Evolutionary conservation across 176 grass and related monocot species (phyloP).

Genomic region (Hordeum marinum): DNA sequence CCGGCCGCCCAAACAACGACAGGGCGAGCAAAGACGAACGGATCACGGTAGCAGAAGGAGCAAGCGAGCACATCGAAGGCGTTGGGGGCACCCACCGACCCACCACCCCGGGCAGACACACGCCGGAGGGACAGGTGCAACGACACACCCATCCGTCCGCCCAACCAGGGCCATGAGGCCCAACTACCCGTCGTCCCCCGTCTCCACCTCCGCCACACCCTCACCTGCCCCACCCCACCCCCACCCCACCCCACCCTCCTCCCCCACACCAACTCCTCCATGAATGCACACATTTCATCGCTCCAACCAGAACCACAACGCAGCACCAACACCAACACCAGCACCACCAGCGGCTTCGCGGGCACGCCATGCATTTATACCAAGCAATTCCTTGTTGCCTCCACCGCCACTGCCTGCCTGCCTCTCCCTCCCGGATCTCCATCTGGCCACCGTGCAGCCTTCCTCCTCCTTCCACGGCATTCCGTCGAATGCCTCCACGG

Average conservation of each 20-base stretch:
- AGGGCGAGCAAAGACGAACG: too few species aligned
- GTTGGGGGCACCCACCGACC: neutral
- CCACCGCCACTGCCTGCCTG: neutral
- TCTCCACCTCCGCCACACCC: too few species aligned
- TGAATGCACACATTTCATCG: neutral
- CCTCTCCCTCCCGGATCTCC: conserved; percentile 23
- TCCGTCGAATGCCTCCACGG: neutral
- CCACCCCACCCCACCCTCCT: too few species aligned
- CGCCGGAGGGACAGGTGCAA: neutral
- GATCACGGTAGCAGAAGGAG: neutral
- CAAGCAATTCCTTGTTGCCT: neutral
- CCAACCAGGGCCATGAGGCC: neutral
- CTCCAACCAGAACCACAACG: neutral
- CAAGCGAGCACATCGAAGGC: neutral
- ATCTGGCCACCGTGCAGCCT: neutral
- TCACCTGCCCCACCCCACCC: neutral
- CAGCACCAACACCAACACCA: too few species aligned
- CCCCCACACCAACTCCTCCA: neutral
- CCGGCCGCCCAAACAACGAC: too few species aligned
- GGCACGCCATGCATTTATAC: neutral
- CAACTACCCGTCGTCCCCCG: neutral
- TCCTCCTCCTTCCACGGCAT: neutral
- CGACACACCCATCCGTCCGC: too few species aligned
- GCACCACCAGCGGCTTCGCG: too few species aligned
- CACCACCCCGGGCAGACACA: neutral